phyloP scores from a whole-genome alignment of 345 rosid genomes.

The Dimocarpus longan region DNA sequence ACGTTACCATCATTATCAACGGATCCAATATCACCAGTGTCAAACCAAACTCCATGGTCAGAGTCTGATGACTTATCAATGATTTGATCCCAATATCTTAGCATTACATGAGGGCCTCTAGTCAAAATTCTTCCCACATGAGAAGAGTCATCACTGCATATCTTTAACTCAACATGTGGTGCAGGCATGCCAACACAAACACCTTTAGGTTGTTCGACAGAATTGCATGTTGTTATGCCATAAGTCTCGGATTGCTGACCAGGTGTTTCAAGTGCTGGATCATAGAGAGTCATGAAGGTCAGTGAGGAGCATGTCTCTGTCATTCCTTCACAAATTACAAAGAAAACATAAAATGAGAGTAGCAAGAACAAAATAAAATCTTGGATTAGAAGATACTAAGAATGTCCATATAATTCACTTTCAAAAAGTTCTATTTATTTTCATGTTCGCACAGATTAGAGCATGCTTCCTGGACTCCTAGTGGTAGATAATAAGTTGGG shows the following conservation, averaged over 20 bases:
- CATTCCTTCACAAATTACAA: slow-evolving; percentile 57
- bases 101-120: slow-evolving; percentile 82
- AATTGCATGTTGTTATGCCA: slow-evolving; percentile 15
- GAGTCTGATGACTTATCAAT: slow-evolving; percentile 30
- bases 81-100: slow-evolving; percentile 62
- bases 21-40: slow-evolving; percentile 77
- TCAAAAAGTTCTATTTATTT: background rate
- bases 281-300: slow-evolving; percentile 63
- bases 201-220: slow-evolving; percentile 45
- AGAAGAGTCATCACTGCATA: slow-evolving; percentile 45
- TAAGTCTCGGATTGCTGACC: slow-evolving; percentile 23
- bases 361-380: slow-evolving; percentile 13
- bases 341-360: background rate
- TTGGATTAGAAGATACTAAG: background rate
- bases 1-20: slow-evolving; percentile 59
- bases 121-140: slow-evolving; percentile 64
- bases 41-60: slow-evolving; percentile 56
- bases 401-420: background rate
- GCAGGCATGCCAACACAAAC: slow-evolving; percentile 83
- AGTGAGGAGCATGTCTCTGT: slow-evolving; percentile 87
- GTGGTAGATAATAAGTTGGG: slow-evolving; percentile 9
- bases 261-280: slow-evolving; percentile 37
- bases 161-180: slow-evolving; percentile 71
- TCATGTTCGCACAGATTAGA: background rate
- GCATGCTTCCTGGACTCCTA: background rate